These are phyloP conservation scores for Quaeritorhiza haematococci DNA, from an alignment of 371 early-diverging fungal species.

Conservation along the genomic window DNA sequence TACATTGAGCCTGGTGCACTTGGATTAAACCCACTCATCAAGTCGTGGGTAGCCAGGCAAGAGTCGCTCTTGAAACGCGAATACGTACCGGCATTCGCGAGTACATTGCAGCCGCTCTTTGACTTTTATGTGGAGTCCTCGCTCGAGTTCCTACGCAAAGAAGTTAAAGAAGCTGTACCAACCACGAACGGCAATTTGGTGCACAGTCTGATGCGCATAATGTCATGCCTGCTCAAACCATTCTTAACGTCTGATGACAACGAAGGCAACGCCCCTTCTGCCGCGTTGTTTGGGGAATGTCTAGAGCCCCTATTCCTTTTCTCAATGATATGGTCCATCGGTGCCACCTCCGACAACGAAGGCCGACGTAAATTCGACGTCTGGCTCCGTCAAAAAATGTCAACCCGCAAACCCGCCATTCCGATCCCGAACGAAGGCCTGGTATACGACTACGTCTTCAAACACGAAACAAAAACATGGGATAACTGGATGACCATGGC, in stretches of 20 bases:
- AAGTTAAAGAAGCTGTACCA: constrained; percentile 42
- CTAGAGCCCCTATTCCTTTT: constrained; percentile 50
- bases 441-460: constrained; percentile 44
- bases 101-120: constrained; percentile 21
- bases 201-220: constrained; percentile 39
- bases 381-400: constrained; percentile 34
- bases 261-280: not conserved
- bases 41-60: constrained; percentile 37
- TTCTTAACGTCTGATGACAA: not conserved
- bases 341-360: constrained; percentile 43
- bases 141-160: constrained; percentile 36
- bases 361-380: constrained; percentile 46
- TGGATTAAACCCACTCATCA: constrained; percentile 42
- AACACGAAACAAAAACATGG: constrained; percentile 36
- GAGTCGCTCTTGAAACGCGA: constrained; percentile 18
- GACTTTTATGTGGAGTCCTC: constrained; percentile 31
- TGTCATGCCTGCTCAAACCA: constrained; percentile 33
- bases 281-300: constrained; percentile 22
- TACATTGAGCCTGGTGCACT: constrained; percentile 61
- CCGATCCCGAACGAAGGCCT: constrained; percentile 34
- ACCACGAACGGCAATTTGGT: constrained; percentile 44
- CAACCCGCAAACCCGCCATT: constrained; percentile 10
- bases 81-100: constrained; percentile 18
- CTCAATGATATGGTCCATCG: constrained; percentile 51
- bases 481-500: constrained; percentile 41